Conservation (phyloP, 2,329 filamentous ascomycete species). For the Aspergillus sp. region DNA sequence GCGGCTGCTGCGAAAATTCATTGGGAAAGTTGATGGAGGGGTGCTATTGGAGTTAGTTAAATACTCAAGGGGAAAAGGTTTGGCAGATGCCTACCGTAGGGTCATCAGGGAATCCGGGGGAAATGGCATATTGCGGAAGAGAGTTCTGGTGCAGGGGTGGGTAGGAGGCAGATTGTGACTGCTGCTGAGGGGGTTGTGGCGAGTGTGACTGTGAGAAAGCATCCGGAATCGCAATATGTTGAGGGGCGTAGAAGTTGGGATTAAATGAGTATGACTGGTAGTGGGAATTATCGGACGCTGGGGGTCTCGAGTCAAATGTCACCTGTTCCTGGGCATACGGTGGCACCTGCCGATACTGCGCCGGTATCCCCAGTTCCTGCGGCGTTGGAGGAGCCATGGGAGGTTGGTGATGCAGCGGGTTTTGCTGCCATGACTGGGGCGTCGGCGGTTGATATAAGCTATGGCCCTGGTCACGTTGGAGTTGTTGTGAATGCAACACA, state of each 20-base stretch:
- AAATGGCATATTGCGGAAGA: slow-evolving; percentile 28
- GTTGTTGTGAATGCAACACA: slow-evolving; percentile 30
- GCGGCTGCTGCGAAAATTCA: slow-evolving; percentile 27
- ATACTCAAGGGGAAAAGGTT: neutral
- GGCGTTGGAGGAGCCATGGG: slow-evolving; percentile 22
- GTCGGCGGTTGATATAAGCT: slow-evolving; percentile 31
- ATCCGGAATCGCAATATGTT: slow-evolving; percentile 28
- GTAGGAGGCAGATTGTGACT: slow-evolving; percentile 22
- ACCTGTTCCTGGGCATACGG: slow-evolving; percentile 34
- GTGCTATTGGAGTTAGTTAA: slow-evolving; percentile 22
- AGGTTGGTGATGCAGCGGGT: slow-evolving; percentile 28
- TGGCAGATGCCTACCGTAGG: slow-evolving; percentile 21
- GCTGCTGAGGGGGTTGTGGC: slow-evolving; percentile 25
- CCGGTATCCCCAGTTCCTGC: slow-evolving; percentile 26
- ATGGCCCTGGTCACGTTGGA: slow-evolving; percentile 30
- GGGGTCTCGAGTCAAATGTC: slow-evolving; percentile 29
- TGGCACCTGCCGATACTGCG: slow-evolving; percentile 33
- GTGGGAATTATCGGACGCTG: slow-evolving; percentile 31
- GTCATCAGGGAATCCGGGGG: slow-evolving; percentile 26
- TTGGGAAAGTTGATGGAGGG: slow-evolving; percentile 31
- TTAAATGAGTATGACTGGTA: slow-evolving; percentile 36
- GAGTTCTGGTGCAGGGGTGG: slow-evolving; percentile 19
- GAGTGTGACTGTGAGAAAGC: slow-evolving; percentile 27
- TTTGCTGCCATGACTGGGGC: slow-evolving; percentile 35
- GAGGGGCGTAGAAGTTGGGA: slow-evolving; percentile 32